These are phyloP conservation scores for Backusella macrospora DNA, from an alignment of 192 early-diverging fungal species.

Conservation along the genomic window DNA sequence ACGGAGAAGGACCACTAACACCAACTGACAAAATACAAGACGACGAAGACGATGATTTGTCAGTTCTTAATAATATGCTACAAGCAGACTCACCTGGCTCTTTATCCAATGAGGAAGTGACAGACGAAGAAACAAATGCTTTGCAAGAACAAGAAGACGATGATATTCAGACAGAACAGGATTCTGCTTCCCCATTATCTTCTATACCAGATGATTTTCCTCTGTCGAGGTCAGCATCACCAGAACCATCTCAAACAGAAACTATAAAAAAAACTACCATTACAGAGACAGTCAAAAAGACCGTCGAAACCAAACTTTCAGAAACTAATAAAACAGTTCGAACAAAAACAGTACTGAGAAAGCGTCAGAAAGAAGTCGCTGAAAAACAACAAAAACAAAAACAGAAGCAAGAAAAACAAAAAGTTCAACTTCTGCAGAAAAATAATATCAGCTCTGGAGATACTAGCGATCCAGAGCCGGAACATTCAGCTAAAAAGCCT, in stretches of 20 bases:
- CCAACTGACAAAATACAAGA: constrained; percentile 36
- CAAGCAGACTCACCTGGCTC: constrained; percentile 19
- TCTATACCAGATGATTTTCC: constrained; percentile 48
- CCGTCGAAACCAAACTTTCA: not conserved
- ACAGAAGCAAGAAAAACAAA: not conserved
- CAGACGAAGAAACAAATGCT: constrained; percentile 7
- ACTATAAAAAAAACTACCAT: not conserved
- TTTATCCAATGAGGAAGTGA: constrained; percentile 33
- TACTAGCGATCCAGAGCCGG: not conserved
- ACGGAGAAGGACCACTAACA: constrained; percentile 36
- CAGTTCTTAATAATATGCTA: not conserved
- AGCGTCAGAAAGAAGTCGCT: not conserved
- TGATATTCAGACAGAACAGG: constrained; percentile 28
- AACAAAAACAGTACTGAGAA: constrained; percentile 10
- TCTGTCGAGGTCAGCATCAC: constrained; percentile 40
- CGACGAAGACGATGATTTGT: constrained; percentile 28
- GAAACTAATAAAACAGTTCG: not conserved
- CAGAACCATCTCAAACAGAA: constrained; percentile 15
- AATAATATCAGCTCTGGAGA: not conserved
- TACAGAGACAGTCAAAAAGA: not conserved
- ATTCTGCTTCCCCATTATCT: constrained; percentile 43
- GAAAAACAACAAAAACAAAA: not conserved
- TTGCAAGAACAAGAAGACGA: constrained; percentile 1
- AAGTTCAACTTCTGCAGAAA: not conserved
- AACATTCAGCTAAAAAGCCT: not conserved